Percentiles rank a stretch among this genome's conserved stretches.
Evolutionary conservation across 371 early-diverging fungal species (phyloP).

Genomic region (Smittium mucronatum): DNA sequence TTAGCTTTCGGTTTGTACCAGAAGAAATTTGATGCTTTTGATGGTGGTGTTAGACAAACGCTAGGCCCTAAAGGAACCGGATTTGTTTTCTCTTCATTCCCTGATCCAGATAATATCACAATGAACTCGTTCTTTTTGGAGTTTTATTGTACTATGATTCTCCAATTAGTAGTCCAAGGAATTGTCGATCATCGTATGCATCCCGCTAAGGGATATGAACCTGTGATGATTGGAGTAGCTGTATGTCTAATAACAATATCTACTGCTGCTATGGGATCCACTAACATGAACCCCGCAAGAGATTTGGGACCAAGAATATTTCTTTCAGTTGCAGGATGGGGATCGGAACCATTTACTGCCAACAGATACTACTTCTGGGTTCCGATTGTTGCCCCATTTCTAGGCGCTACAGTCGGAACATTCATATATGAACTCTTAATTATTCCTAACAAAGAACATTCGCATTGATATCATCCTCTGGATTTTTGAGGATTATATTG

Average conservation of each 20-base stretch:
- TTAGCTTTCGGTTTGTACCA: conserved; percentile 31
- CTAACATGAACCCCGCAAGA: conserved; percentile 75
- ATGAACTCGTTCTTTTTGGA: conserved; percentile 49
- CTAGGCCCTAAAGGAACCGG: conserved; percentile 42
- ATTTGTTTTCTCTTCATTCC: conserved; percentile 54
- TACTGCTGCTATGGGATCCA: conserved; percentile 56
- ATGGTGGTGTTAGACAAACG: conserved; percentile 44
- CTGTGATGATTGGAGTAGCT: conserved; percentile 48
- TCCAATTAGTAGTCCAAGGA: conserved; percentile 53
- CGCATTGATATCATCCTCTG: too few relatives aligned
- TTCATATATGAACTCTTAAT: conserved; percentile 11
- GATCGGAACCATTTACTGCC: conserved; percentile 49
- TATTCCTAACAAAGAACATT: conserved; percentile 11
- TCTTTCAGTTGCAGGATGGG: conserved; percentile 57
- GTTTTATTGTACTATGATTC: conserved; percentile 57
- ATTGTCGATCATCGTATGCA: conserved; percentile 56
- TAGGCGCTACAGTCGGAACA: conserved; percentile 43
- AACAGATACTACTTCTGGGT: conserved; percentile 58
- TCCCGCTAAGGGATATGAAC: conserved; percentile 37
- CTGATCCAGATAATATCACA: conserved; percentile 35
- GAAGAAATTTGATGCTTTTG: conserved; percentile 31
- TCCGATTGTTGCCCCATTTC: conserved; percentile 62
- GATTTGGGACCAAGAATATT: conserved; percentile 80
- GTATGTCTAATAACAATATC: conserved; percentile 50
- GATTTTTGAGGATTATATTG: too few relatives aligned